Conservation (phyloP, 345 rosid species). For the Streptanthus diversifolius region DNA sequence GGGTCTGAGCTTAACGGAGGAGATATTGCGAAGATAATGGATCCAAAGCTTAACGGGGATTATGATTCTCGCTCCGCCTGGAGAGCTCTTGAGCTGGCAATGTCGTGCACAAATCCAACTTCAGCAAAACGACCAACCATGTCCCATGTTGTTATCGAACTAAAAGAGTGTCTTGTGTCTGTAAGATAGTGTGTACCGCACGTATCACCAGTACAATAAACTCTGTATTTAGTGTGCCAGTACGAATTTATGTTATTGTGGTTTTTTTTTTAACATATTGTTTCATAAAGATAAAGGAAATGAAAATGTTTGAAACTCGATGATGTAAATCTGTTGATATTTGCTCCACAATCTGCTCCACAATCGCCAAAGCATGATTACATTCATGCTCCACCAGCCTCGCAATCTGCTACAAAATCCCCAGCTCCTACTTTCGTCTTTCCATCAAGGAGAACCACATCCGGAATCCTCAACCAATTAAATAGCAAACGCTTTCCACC, state of each 20-base stretch:
- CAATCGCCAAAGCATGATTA: too few species aligned
- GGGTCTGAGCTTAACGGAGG: slow-evolving; percentile 19
- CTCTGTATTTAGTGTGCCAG: too few species aligned
- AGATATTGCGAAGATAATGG: slow-evolving; percentile 27
- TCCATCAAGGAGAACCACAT: too few species aligned
- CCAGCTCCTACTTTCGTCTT: too few species aligned
- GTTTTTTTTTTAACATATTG: slow-evolving; percentile 2
- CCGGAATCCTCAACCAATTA: too few species aligned
- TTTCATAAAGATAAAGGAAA: neutral
- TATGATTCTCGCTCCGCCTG: slow-evolving; percentile 22
- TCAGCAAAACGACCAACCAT: slow-evolving; percentile 29
- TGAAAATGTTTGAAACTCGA: neutral
- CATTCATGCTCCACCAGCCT: too few species aligned
- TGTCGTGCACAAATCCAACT: slow-evolving; percentile 18
- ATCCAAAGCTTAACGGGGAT: slow-evolving; percentile 19
- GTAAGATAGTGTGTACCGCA: slow-evolving; percentile 14
- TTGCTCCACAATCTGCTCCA: too few species aligned
- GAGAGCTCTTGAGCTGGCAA: slow-evolving; percentile 35
- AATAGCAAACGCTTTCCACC: too few species aligned
- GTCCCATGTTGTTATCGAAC: slow-evolving; percentile 14
- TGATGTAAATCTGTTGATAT: neutral
- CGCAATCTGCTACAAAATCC: too few species aligned
- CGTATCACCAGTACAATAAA: too few species aligned
- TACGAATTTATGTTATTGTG: too few species aligned
- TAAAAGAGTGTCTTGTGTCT: slow-evolving; percentile 21